Evolutionary conservation across 345 rosid genomes (phyloP), one percentile per base, ranked within the genome.

Genomic region (Gossypium longicalyx): DNA sequence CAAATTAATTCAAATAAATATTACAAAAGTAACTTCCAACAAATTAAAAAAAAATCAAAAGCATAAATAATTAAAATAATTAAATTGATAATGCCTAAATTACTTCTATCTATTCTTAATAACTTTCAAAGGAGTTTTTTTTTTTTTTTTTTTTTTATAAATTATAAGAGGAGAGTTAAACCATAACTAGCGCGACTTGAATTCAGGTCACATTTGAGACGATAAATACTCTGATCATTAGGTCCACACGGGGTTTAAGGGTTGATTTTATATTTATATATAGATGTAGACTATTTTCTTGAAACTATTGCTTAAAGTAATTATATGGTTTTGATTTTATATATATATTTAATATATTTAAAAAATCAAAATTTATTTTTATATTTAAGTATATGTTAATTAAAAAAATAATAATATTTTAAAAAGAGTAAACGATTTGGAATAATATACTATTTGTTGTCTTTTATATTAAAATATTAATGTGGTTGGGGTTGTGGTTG

Each of bases 191-290:
- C 0, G 6, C 1, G 38, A 0, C 6, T 29, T 29, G 6, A 29
- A 34, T 34, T 4, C 6, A 34, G 6, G 6, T 0, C 1, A 34
- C 6, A 0, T 34, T 1, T 4, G 6, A 0, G 0, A 34, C 0
- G 0, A 0, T 34, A 34, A 34, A 4, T 1, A 34, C 38, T 4
- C 0, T 34, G 6, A 34, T 34, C 6, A 34, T 34, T 6, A 34
- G 1, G 6, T 0, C 6, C 4, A 34, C 0, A 0, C 1, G 1
- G 0, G 1, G 1, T 34, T 34, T 34, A 34, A 34, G 38, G 6
- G 0, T 4, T 34, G 1, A 5, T 3, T 29, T 29, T 29, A 3
- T 29, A 29, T 29, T 29, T 3, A 29, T 29, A 29, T 0, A 34
- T 34, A 34, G 38, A 1, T 13, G 48, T 60, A 29, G 53, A 38